Evolutionary conservation across 176 grass and related monocot species (phyloP).

Genomic region (Phragmites australis): DNA sequence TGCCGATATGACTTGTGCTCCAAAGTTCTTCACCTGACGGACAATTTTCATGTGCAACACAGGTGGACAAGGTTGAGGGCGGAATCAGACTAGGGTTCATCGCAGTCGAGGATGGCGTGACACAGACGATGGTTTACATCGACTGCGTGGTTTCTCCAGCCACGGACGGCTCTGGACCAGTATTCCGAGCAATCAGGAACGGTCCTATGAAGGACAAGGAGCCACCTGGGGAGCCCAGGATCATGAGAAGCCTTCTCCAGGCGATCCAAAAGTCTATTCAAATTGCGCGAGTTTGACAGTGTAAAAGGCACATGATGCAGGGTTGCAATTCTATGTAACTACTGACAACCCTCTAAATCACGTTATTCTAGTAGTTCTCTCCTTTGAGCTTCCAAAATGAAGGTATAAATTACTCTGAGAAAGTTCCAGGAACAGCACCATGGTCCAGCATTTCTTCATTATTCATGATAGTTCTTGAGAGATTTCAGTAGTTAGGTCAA

Average conservation of each 20-base stretch:
- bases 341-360: background rate
- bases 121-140: conserved; percentile 70
- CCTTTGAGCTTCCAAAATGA: background rate
- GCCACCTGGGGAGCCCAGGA: conserved; percentile 79
- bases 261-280: conserved; percentile 74
- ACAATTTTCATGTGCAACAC: background rate
- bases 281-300: conserved; percentile 55
- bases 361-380: conserved; percentile 1
- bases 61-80: conserved; percentile 90
- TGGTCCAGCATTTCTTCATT: background rate
- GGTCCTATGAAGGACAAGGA: conserved; percentile 63
- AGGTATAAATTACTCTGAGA: conserved; percentile 1
- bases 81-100: conserved; percentile 72
- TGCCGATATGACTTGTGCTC: background rate
- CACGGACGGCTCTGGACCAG: conserved; percentile 44
- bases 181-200: conserved; percentile 76
- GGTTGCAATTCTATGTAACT: background rate
- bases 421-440: conserved; percentile 2
- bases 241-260: conserved; percentile 86
- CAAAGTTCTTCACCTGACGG: background rate
- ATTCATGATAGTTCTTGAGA: conserved; percentile 11
- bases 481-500: conserved; percentile 4
- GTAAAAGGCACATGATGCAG: background rate
- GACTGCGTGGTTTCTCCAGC: conserved; percentile 73
- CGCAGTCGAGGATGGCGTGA: conserved; percentile 52